Percentiles rank a stretch among this genome's conserved stretches.
These are phyloP conservation scores for Neotropicomus parvogracilis DNA, from an alignment of 1,284 basidiomycete species.

Conservation along the genomic window DNA sequence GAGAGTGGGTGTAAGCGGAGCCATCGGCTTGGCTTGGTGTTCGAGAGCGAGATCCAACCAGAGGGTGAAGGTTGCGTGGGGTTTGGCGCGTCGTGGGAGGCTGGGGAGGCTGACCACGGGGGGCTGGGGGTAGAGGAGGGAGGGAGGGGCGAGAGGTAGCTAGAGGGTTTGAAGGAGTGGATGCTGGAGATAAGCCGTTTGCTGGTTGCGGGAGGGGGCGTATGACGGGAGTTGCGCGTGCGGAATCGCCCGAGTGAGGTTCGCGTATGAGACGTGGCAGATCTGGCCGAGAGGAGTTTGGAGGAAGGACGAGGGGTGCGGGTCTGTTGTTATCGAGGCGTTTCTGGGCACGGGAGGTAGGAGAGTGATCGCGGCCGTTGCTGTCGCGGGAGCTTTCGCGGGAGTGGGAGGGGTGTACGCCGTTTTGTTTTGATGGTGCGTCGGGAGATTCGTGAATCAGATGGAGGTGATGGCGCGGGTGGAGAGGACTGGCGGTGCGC, in stretches of 20 bases:
- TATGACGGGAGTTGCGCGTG: slow-evolving; percentile 34
- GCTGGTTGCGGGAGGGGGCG: slow-evolving; percentile 45
- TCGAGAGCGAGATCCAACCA: slow-evolving; percentile 38
- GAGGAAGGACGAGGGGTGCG: slow-evolving; percentile 61
- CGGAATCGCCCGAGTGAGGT: slow-evolving; percentile 51
- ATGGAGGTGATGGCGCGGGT: background rate
- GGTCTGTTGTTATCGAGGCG: slow-evolving; percentile 56
- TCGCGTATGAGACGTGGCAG: slow-evolving; percentile 67
- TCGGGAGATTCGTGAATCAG: slow-evolving; percentile 1
- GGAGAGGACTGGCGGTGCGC: slow-evolving; percentile 21
- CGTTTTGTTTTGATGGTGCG: slow-evolving; percentile 8
- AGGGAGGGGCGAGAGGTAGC: slow-evolving; percentile 47
- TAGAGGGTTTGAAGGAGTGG: slow-evolving; percentile 30
- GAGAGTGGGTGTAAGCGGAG: slow-evolving; percentile 49
- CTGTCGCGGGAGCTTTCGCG: slow-evolving; percentile 19
- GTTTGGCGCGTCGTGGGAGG: slow-evolving; percentile 41
- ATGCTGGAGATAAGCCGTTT: slow-evolving; percentile 28
- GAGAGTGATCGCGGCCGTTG: slow-evolving; percentile 24
- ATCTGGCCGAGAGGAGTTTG: slow-evolving; percentile 46
- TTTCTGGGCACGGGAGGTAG: slow-evolving; percentile 35
- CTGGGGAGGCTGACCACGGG: slow-evolving; percentile 58
- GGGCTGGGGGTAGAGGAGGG: slow-evolving; percentile 65
- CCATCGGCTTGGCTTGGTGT: slow-evolving; percentile 56
- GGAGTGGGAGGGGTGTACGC: slow-evolving; percentile 13
- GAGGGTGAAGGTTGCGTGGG: slow-evolving; percentile 22